Conservation (phyloP, 2,329 filamentous ascomycete genomes). For the Alternaria gaisen region DNA sequence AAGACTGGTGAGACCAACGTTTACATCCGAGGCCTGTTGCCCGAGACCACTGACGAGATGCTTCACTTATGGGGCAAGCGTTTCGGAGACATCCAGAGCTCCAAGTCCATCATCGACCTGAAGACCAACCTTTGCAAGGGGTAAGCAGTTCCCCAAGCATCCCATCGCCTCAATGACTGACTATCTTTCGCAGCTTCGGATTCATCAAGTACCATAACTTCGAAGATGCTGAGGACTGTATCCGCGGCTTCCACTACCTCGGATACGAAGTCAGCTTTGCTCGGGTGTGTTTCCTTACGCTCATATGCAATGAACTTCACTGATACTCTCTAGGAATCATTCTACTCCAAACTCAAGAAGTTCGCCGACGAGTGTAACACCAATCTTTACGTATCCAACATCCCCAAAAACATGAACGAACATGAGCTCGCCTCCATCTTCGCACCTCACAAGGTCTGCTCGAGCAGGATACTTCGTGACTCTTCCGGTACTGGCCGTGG, state of each 20-base stretch:
- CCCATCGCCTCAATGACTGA: constrained; percentile 15
- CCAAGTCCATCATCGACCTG: constrained; percentile 97
- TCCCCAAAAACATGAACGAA: constrained; percentile 91
- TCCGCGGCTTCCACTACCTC: constrained; percentile 91
- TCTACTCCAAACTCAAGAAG: constrained; percentile 97
- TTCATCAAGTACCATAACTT: constrained; percentile 95
- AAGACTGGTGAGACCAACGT: constrained; percentile 96
- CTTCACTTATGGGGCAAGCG: constrained; percentile 82
- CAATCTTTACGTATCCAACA: constrained; percentile 97
- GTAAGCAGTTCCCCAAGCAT: constrained; percentile 59
- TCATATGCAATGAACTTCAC: neutral
- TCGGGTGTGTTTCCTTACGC: constrained; percentile 65
- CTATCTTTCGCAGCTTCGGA: constrained; percentile 73
- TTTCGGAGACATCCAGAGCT: constrained; percentile 94
- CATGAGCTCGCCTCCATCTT: constrained; percentile 83
- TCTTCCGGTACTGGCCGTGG: constrained; percentile 91
- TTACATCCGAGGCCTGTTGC: constrained; percentile 95
- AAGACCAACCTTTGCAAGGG: constrained; percentile 95
- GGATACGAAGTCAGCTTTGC: constrained; percentile 99
- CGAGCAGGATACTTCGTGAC: constrained; percentile 94
- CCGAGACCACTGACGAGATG: constrained; percentile 92
- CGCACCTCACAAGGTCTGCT: constrained; percentile 82
- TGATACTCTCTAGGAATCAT: constrained; percentile 72
- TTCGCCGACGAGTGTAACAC: constrained; percentile 89
- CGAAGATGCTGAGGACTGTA: constrained; percentile 91